These are phyloP conservation scores for Astrocystis sublimbata DNA, from an alignment of 495 filamentous ascomycete genomes.

Conservation along the genomic window DNA sequence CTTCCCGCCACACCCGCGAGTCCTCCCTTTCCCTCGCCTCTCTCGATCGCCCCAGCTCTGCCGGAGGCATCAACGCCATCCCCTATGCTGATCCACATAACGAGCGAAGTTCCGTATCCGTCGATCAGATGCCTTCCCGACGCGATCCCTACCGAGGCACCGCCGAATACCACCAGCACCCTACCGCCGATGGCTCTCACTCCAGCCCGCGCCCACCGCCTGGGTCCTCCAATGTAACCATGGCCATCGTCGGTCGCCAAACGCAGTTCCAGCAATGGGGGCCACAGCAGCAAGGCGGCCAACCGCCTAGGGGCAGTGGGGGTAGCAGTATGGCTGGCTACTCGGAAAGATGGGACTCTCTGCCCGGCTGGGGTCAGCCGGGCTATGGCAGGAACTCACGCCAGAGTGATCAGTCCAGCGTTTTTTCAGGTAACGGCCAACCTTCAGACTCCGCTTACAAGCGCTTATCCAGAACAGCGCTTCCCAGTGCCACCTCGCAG, in stretches of 20 bases:
- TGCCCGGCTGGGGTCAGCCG: conserved; percentile 49
- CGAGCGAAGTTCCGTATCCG: conserved; percentile 66
- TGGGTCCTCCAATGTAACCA: conserved; percentile 61
- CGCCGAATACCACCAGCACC: conserved; percentile 89
- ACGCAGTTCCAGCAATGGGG: conserved; percentile 76
- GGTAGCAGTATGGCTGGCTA: conserved; percentile 50
- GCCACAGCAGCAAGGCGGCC: conserved; percentile 36
- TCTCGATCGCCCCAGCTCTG: conserved; percentile 60
- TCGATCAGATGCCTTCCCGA: conserved; percentile 64
- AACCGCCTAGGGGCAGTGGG: conserved; percentile 51
- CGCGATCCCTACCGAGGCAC: conserved; percentile 73
- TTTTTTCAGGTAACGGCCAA: conserved; percentile 69
- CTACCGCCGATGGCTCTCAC: conserved; percentile 67
- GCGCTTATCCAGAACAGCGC: conserved; percentile 60
- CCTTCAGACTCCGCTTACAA: conserved; percentile 70
- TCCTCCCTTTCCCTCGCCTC: conserved; percentile 79
- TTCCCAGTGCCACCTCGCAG: conserved; percentile 52
- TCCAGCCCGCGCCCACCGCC: conserved; percentile 72
- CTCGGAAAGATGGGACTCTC: conserved; percentile 65
- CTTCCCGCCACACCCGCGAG: conserved; percentile 77
- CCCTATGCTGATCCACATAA: conserved; percentile 81
- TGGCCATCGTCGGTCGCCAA: conserved; percentile 69
- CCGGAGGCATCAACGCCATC: conserved; percentile 83
- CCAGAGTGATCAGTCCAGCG: conserved; percentile 46
- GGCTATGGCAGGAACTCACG: conserved; percentile 40